Base-by-base conservation (phyloP, 2,329 filamentous ascomycete species). In the Plectosphaerella plurivora region DNA sequence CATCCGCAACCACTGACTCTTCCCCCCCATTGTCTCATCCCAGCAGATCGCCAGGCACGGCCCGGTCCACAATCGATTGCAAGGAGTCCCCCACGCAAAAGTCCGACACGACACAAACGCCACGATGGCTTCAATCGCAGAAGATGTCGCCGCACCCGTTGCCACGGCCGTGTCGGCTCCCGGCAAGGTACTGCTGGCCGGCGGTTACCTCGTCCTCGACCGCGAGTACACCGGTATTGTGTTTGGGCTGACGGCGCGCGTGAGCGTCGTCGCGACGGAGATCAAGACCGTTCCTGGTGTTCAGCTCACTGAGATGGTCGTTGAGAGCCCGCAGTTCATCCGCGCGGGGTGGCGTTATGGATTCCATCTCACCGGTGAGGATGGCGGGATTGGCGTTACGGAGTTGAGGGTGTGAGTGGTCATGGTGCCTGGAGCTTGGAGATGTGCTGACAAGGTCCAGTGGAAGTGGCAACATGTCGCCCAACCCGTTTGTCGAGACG, bases 121-220 rank as follows among this genome's bases (percentile, higher is more conserved):
- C 9, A 10, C n/a, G n/a, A 20, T 22, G n/a, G 45, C 35, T 35
- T 42, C 24, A 35, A 49, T 28, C 42, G 45, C 18, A 18, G 6
- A 50, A 18, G 53, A 49, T 22, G 22, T 22, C 53, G 20, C 48
- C 49, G 22, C 39, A 51, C 14, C 45, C 33, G 51, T 60, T 62
- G 72, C 73, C 47, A 72, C 65, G 22, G 87, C 86, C 64, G 83
- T 96, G 59, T 97, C 94, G 57, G 93, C 94, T 20, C 94, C 94
- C 16, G 94, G 94, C 61, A 99, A 99, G 76, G 94, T 99, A 55
- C 82, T 99, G 58, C 82, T 97, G 51, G 91, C 93, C 4, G 94
- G 94, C 57, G 94, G 94, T 56, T 99, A 97, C 71, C 84, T 97
- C 45, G 93, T 97, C 20, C 85, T 99, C 45, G 93, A 97, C 73